phyloP scores from a whole-genome alignment of 2,329 filamentous ascomycete genomes.

The Aspergillus glaucus region DNA sequence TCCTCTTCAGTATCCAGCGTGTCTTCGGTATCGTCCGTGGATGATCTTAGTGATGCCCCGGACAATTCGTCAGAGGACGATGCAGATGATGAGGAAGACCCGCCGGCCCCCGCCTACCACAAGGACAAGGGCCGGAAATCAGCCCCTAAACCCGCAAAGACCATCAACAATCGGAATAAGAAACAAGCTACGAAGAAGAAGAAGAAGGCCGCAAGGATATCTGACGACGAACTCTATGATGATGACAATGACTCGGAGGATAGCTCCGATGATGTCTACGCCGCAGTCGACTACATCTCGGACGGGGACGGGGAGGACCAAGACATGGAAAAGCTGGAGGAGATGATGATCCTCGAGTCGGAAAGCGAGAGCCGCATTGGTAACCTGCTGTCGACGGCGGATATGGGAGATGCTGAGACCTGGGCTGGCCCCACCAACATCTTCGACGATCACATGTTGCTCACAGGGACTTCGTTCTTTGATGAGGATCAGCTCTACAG shows the following conservation, averaged over 20 bases:
- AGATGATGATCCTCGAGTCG: constrained; percentile 60
- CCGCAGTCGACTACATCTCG: constrained; percentile 70
- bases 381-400: constrained; percentile 18
- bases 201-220: constrained; percentile 28
- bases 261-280: constrained; percentile 64
- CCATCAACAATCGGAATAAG: constrained; percentile 1
- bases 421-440: constrained; percentile 51
- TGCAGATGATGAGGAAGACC: constrained; percentile 40
- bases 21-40: constrained; percentile 31
- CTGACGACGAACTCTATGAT: constrained; percentile 28
- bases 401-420: constrained; percentile 20
- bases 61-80: constrained; percentile 35
- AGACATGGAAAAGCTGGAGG: constrained; percentile 70
- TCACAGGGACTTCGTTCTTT: constrained; percentile 36
- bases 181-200: constrained; percentile 21
- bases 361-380: constrained; percentile 28
- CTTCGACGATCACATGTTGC: constrained; percentile 37
- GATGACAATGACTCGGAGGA: constrained; percentile 28
- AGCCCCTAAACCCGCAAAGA: constrained; percentile 31
- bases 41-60: constrained; percentile 30
- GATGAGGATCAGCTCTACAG: constrained; percentile 38
- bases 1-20: constrained; percentile 33
- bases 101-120: constrained; percentile 39
- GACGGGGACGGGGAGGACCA: constrained; percentile 76
- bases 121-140: constrained; percentile 32